A percentile compares a stretch with the other conserved stretches of the same genome.
These are phyloP conservation scores for Chlorencoelia australis DNA, from an alignment of 2,329 filamentous ascomycete species.

Conservation along the genomic window DNA sequence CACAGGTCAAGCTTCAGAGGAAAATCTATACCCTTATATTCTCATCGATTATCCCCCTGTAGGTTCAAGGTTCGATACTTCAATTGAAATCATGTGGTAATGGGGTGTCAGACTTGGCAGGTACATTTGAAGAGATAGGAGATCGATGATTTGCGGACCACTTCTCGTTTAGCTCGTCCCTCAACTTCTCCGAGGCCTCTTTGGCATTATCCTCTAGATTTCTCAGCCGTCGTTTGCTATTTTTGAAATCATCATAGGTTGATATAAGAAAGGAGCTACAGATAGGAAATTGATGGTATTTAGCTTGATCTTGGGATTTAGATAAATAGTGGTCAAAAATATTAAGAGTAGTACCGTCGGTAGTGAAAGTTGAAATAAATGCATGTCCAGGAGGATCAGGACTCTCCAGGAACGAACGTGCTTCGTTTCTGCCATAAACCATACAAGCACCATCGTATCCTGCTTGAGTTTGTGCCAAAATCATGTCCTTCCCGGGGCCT, in stretches of 20 bases:
- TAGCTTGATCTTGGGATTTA: neutral
- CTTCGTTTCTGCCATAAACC: slow-evolving; percentile 2
- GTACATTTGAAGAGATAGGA: no score
- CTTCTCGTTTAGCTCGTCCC: slow-evolving; percentile 2
- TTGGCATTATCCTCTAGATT: neutral
- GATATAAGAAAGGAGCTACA: slow-evolving; percentile 1
- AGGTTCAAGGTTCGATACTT: no score
- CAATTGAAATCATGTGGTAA: no score
- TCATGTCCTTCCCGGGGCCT: slow-evolving; percentile 5
- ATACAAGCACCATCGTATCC: slow-evolving; percentile 3
- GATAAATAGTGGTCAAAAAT: slow-evolving; percentile 1
- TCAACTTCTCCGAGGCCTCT: slow-evolving; percentile 7
- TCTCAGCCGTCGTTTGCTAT: neutral
- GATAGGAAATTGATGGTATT: slow-evolving; percentile 1
- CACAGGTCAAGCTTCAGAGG: no score
- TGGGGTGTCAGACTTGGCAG: slow-evolving; percentile 5
- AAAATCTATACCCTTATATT: no score
- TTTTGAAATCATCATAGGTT: slow-evolving; percentile 2
- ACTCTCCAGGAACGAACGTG: neutral
- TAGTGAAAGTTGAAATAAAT: neutral
- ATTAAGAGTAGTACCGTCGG: neutral
- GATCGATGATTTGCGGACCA: slow-evolving; percentile 9
- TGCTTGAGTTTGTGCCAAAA: slow-evolving; percentile 1
- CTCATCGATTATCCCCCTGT: no score
- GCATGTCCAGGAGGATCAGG: slow-evolving; percentile 1